Evolutionary conservation across 2,329 filamentous ascomycete genomes (phyloP).

Genomic region (Elsinoe batatas): DNA sequence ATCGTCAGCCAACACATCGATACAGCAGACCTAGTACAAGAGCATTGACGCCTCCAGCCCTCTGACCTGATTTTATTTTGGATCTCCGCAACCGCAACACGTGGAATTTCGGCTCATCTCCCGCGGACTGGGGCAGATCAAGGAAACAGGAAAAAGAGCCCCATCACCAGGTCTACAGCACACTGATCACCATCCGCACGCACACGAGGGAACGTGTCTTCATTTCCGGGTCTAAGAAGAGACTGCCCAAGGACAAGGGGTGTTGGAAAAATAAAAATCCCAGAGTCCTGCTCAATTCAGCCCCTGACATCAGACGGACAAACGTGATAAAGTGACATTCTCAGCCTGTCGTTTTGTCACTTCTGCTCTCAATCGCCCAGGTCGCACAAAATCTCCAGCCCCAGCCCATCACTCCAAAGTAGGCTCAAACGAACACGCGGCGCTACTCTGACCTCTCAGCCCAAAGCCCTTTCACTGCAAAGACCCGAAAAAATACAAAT

Average conservation of each 20-base stretch:
- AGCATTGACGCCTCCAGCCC: not conserved
- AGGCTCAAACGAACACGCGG: slow-evolving; percentile 3
- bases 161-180: slow-evolving; percentile 1
- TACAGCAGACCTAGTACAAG: not conserved
- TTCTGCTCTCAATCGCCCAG: not conserved
- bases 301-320: slow-evolving; percentile 1
- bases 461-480: not conserved
- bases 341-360: not conserved
- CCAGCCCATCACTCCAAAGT: not conserved
- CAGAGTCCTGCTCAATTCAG: not conserved
- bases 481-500: not conserved
- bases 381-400: not conserved
- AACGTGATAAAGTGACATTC: not conserved
- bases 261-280: not conserved
- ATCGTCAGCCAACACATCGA: slow-evolving; percentile 5
- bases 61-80: slow-evolving; percentile 1
- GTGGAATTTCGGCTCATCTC: not conserved
- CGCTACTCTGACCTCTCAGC: not conserved
- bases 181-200: not conserved
- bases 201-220: not conserved
- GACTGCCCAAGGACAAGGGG: not conserved
- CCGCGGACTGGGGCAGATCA: not conserved
- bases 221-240: not conserved
- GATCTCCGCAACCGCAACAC: slow-evolving; percentile 4
- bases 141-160: not conserved